Conservation (phyloP, 495 filamentous ascomycete species). For the Aeminium ludgeri region DNA sequence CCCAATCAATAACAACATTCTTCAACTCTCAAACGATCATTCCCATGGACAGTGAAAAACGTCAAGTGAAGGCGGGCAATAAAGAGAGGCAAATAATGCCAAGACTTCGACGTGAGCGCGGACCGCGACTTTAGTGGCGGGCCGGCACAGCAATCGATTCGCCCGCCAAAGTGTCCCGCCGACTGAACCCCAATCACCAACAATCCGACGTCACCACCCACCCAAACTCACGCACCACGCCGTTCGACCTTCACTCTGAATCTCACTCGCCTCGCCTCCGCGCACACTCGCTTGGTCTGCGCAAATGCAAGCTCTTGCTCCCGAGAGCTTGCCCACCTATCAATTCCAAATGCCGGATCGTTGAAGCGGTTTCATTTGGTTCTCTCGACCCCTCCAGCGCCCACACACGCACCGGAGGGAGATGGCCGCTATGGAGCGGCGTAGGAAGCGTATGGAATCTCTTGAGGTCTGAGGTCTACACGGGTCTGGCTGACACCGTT, state of each 20-base stretch:
- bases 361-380: not conserved
- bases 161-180: not conserved
- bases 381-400: constrained; percentile 8
- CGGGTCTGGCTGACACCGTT: constrained; percentile 20
- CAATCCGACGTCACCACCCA: not conserved
- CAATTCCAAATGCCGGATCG: constrained; percentile 13
- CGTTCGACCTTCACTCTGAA: too few relatives aligned
- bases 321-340: constrained; percentile 12
- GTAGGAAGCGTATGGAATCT: constrained; percentile 52
- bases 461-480: not conserved
- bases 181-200: not conserved
- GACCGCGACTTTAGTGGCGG: too few relatives aligned
- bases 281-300: not conserved
- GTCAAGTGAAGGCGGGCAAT: too few relatives aligned
- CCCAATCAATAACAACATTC: too few relatives aligned
- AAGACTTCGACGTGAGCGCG: too few relatives aligned
- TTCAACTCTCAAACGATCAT: too few relatives aligned
- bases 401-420: constrained; percentile 1
- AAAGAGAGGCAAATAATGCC: too few relatives aligned
- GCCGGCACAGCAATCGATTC: too few relatives aligned
- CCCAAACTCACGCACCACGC: too few relatives aligned
- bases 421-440: constrained; percentile 52
- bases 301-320: constrained; percentile 18
- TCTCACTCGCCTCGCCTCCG: not conserved
- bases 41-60: too few relatives aligned